Evolutionary conservation across 2,329 filamentous ascomycete genomes (phyloP).

Genomic region (Colletotrichum musicola): DNA sequence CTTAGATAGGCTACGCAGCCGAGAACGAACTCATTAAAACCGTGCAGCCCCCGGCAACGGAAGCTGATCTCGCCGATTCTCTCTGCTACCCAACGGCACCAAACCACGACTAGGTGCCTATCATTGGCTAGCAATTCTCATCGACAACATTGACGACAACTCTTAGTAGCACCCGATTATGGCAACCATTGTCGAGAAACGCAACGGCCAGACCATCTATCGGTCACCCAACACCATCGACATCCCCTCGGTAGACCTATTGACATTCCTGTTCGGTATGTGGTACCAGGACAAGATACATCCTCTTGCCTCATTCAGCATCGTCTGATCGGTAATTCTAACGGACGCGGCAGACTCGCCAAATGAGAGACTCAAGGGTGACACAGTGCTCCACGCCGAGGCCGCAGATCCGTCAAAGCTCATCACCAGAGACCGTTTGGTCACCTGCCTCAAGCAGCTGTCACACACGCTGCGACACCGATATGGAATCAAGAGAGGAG

Average conservation of each 20-base stretch:
- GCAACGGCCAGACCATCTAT: conserved; percentile 51
- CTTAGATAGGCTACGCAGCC: too few relatives aligned
- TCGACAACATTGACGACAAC: too few relatives aligned
- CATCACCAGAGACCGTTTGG: conserved; percentile 66
- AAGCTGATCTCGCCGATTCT: too few relatives aligned
- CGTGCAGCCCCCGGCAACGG: too few relatives aligned
- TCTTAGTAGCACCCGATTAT: conserved; percentile 3
- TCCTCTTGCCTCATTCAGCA: not conserved
- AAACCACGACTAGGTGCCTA: too few relatives aligned
- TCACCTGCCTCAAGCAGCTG: conserved; percentile 62
- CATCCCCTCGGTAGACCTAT: conserved; percentile 56
- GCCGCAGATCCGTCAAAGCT: conserved; percentile 65
- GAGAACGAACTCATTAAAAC: too few relatives aligned
- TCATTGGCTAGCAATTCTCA: too few relatives aligned
- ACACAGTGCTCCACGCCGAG: conserved; percentile 68
- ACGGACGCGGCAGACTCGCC: not conserved
- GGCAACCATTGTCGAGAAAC: conserved; percentile 37
- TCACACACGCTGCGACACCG: conserved; percentile 66
- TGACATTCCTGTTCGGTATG: conserved; percentile 59
- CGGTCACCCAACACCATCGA: conserved; percentile 46
- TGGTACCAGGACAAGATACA: not conserved
- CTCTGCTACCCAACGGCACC: too few relatives aligned
- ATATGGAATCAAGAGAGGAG: conserved; percentile 60
- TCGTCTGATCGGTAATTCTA: not conserved
- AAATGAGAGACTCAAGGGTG: conserved; percentile 49